Percentiles rank a stretch among this genome's conserved stretches.
Evolutionary conservation across 352 stramenopile genomes (phyloP).

Genomic region (Globisporangium echinulatum): DNA sequence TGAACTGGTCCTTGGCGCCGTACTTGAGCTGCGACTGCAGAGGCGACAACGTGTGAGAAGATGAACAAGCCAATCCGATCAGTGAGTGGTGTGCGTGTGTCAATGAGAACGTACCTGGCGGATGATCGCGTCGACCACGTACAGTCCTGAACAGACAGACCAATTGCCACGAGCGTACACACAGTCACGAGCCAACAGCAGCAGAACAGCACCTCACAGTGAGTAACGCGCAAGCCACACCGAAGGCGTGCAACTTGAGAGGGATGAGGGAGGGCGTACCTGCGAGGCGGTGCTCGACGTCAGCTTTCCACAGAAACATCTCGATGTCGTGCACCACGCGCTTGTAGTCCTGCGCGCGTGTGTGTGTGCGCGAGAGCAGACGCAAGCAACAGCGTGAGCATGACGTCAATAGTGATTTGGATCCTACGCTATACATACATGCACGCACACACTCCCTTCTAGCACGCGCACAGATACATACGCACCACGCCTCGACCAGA

Average conservation of each 20-base stretch:
- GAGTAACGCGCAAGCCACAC: neutral
- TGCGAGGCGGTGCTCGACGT: conserved; percentile 74
- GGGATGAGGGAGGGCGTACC: conserved; percentile 20
- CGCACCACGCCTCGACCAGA: neutral
- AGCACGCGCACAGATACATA: neutral
- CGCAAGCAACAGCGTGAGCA: no score
- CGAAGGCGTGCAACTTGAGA: neutral
- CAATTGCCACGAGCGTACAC: no score
- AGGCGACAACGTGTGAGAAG: no score
- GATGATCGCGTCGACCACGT: conserved; percentile 82
- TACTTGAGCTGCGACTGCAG: conserved; percentile 60
- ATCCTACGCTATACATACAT: conserved; percentile 8
- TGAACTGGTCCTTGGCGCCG: conserved; percentile 58
- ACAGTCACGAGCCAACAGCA: conserved; percentile 4
- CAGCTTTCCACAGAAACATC: conserved; percentile 77
- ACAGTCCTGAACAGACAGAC: conserved; percentile 37
- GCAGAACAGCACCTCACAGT: neutral
- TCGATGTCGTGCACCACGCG: conserved; percentile 84
- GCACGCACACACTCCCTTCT: neutral
- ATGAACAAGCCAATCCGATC: neutral
- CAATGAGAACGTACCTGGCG: conserved; percentile 31
- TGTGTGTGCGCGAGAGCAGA: neutral
- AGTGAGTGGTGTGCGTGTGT: neutral
- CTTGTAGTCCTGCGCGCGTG: conserved; percentile 63
- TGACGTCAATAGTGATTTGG: no score